Percentiles rank a stretch among this genome's conserved stretches.
Conservation (phyloP, 192 early-diverging fungal genomes). For the Diversispora epigaea region DNA sequence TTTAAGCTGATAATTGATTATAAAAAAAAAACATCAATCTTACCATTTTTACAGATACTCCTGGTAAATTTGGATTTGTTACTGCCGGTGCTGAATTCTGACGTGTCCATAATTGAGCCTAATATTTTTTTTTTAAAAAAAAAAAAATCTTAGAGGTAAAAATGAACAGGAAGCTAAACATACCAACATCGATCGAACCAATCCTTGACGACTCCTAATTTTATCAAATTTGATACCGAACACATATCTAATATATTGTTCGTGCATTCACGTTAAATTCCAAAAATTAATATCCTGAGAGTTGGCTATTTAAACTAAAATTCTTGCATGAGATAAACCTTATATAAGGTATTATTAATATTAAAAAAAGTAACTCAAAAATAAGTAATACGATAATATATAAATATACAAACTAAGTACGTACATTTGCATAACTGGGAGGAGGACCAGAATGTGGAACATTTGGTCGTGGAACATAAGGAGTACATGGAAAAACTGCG, state of each 20-base stretch:
- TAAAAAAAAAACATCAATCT: constrained; percentile 2
- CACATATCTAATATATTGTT: constrained; percentile 11
- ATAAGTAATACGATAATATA: too few species aligned
- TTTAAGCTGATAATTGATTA: constrained; percentile 6
- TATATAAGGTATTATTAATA: constrained; percentile 12
- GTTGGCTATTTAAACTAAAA: not conserved
- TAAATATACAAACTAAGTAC: not conserved
- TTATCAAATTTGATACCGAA: constrained; percentile 23
- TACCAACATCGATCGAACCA: constrained; percentile 24
- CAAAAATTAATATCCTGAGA: not conserved
- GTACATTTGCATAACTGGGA: not conserved
- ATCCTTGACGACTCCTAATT: not conserved
- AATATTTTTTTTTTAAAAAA: constrained; percentile 2
- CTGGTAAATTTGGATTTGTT: constrained; percentile 22
- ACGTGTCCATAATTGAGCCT: too few species aligned
- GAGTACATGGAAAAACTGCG: not conserved
- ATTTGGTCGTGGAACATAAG: not conserved
- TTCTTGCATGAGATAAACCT: constrained; percentile 8
- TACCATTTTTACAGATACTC: constrained; percentile 2
- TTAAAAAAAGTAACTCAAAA: constrained; percentile 12
- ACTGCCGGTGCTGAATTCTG: constrained; percentile 1
- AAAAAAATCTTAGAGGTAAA: too few species aligned
- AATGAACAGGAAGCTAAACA: too few species aligned
- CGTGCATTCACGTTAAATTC: constrained; percentile 9
- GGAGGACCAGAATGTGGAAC: constrained; percentile 14